Evolutionary conservation across 2,329 filamentous ascomycete species (phyloP), one percentile per base, ranked within the genome.

Genomic region (Sporothrix brunneoviolacea): DNA sequence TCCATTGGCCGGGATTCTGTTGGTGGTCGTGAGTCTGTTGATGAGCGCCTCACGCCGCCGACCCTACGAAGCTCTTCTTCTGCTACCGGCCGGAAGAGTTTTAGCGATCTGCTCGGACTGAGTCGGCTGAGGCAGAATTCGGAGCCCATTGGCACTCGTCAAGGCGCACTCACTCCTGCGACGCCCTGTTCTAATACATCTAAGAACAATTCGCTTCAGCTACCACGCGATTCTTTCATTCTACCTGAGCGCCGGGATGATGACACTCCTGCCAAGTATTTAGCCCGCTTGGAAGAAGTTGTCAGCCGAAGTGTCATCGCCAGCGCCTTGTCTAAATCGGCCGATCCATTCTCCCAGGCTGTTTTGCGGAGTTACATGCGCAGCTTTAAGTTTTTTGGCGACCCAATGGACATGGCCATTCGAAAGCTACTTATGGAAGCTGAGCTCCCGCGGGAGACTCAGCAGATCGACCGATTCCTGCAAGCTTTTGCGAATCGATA

Each of bases 401-500:
- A 97, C 60, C 93, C 93, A 0, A 91, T 98, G 73, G 93, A 98
- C 64, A 97, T 98, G 90, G 88, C 91, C 2, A 84, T 97, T 56
- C 83, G 93, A 33, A 97, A 97, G 65, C 77, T 98, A 43, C 75
- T 98, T 50, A 95, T 97, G 87, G 91, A 96, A 64, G 90, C 93
- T 3, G 91, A 97, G 65, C 70, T 98, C 28, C 93, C 93, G 4
- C 95, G 94, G 60, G 93, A 98, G 70, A 97, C 93, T 0, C 93
- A 98, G 66, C 93, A 98, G 61, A 97, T 98, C 56, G 93, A 98
- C 67, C 81, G 93, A 47, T 93, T 93, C 50, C 72, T 98, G 32
- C 89, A 96, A 64, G 86, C 90, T 2, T 97, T 98, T 68, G 89
- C 93, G 0, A 93, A 98, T 64, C 82, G 93, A 52, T 98, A 98